Percentiles rank a stretch among this genome's conserved stretches.
Conservation (phyloP, 106 monocot genomes). For the Allium cepa region DNA sequence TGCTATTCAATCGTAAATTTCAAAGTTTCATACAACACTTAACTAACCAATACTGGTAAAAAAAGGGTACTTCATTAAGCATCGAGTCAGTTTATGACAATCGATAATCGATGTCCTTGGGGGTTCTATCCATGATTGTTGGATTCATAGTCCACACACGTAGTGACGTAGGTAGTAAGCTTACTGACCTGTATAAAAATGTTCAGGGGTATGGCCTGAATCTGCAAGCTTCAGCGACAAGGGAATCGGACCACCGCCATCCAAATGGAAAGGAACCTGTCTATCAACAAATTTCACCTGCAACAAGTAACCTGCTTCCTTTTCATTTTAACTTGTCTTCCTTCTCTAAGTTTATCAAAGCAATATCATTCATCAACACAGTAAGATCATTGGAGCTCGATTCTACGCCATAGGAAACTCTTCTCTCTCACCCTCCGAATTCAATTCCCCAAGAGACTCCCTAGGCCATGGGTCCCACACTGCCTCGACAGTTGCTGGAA, state of each 20-base stretch:
- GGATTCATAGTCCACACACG: neutral
- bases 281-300: constrained; percentile 11
- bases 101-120: too few species aligned
- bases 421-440: neutral
- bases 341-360: too few species aligned
- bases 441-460: constrained; percentile 3
- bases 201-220: constrained; percentile 8
- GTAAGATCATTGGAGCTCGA: constrained; percentile 8
- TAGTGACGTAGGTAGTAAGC: neutral
- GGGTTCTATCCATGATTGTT: too few species aligned
- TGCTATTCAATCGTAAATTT: neutral
- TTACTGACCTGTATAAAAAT: neutral
- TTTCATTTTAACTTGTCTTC: neutral
- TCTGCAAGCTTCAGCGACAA: constrained; percentile 3
- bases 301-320: constrained; percentile 8
- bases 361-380: neutral
- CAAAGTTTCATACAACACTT: too few species aligned
- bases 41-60: too few species aligned
- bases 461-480: constrained; percentile 3
- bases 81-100: too few species aligned
- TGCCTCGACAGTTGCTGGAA: neutral
- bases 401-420: neutral
- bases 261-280: constrained; percentile 25
- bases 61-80: too few species aligned
- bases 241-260: constrained; percentile 6